These are phyloP conservation scores for Echeveria elegans DNA, from an alignment of 164 flowering plant species.

Conservation along the genomic window DNA sequence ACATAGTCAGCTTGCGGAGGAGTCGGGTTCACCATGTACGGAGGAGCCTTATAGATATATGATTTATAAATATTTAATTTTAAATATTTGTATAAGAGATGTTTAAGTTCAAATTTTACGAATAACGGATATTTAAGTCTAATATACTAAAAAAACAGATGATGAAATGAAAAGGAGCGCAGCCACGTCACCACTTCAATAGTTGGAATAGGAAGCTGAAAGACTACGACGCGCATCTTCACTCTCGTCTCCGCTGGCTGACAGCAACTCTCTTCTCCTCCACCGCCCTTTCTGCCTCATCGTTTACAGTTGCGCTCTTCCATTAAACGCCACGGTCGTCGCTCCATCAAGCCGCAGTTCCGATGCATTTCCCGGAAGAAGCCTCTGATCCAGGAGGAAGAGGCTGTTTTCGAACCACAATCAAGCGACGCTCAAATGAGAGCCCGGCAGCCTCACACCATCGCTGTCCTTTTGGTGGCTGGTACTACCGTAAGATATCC, in stretches of 20 bases:
- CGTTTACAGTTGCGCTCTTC: background rate
- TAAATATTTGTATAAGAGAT: no score
- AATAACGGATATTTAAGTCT: no score
- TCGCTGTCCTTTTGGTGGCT: slow-evolving; percentile 75
- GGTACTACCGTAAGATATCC: slow-evolving; percentile 68
- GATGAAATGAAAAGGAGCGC: no score
- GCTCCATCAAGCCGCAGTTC: slow-evolving; percentile 4
- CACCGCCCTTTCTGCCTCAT: background rate
- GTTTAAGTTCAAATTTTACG: no score
- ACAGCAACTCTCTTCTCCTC: background rate
- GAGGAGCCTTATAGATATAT: background rate
- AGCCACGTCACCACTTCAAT: slow-evolving; percentile 4
- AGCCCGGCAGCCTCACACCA: slow-evolving; percentile 78
- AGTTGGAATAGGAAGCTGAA: no score
- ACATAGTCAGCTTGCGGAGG: slow-evolving; percentile 7
- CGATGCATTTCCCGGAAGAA: slow-evolving; percentile 24
- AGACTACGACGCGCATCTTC: no score
- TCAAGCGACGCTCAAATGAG: slow-evolving; percentile 65
- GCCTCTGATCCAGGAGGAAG: slow-evolving; percentile 8
- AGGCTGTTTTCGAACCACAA: slow-evolving; percentile 83
- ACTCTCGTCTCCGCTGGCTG: background rate
- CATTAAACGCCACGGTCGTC: slow-evolving; percentile 2
- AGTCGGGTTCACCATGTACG: background rate
- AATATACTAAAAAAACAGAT: no score
- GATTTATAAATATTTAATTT: no score